phyloP scores from a whole-genome alignment of 371 early-diverging fungal species.

The Mucor piriformis region DNA sequence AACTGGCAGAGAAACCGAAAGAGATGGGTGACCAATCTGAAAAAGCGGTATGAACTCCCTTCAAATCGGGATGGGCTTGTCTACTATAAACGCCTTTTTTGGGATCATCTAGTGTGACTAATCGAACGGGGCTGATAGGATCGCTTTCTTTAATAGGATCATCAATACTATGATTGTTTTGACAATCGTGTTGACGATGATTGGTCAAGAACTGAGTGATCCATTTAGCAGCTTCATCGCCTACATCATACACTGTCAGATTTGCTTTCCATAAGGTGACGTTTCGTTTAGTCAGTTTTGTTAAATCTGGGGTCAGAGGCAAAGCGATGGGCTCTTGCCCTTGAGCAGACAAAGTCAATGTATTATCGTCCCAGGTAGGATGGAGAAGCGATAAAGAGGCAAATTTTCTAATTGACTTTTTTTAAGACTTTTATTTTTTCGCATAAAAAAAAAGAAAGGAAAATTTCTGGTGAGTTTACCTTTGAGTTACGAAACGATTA shows the following conservation, averaged over 20 bases:
- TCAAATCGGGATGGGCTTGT: constrained; percentile 43
- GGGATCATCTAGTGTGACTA: constrained; percentile 44
- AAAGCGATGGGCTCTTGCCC: constrained; percentile 27
- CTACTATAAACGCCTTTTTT: constrained; percentile 31
- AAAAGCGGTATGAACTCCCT: constrained; percentile 45
- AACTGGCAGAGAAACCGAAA: constrained; percentile 39
- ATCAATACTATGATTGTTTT: constrained; percentile 30
- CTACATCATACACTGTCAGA: constrained; percentile 44
- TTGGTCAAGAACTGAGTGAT: constrained; percentile 29
- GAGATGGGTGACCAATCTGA: constrained; percentile 52
- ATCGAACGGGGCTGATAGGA: constrained; percentile 19
- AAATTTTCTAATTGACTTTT: constrained; percentile 32
- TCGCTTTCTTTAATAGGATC: constrained; percentile 14
- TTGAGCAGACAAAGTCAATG: constrained; percentile 29
- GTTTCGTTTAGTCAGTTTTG: constrained; percentile 3
- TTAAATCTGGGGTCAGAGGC: constrained; percentile 35
- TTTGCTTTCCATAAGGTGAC: constrained; percentile 42
- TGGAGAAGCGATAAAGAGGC: constrained; percentile 39
- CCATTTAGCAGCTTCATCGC: constrained; percentile 46
- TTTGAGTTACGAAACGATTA: constrained; percentile 46
- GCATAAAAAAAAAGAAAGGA: not conserved
- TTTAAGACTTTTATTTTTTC: not conserved
- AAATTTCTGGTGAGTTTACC: constrained; percentile 36
- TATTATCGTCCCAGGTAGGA: constrained; percentile 27
- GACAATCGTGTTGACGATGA: constrained; percentile 34